A percentile compares a stretch with the other conserved stretches of the same genome.
Conservation (phyloP, 148 eudicot genomes). For the Oxyria digyna region DNA sequence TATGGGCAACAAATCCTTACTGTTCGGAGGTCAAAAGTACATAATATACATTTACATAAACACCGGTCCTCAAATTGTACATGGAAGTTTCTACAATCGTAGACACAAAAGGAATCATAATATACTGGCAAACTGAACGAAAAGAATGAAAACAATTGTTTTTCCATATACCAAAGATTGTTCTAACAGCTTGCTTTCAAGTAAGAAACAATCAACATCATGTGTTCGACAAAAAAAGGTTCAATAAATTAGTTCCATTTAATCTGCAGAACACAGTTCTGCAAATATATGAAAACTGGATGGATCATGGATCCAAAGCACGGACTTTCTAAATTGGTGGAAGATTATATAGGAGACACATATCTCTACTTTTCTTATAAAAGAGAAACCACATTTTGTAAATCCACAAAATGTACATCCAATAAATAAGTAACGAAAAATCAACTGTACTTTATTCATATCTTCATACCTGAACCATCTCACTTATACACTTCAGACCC, state of each 20-base stretch:
- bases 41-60: neutral
- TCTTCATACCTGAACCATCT: constrained; percentile 86
- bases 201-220: neutral
- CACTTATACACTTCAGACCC: constrained; percentile 80
- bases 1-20: neutral
- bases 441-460: neutral
- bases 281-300: neutral
- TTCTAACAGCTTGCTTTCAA: neutral
- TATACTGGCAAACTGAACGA: neutral
- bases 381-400: neutral
- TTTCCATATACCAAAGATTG: neutral
- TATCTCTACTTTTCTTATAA: neutral
- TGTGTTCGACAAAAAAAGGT: neutral
- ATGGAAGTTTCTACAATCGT: neutral
- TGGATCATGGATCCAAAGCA: neutral
- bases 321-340: neutral
- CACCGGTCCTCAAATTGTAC: neutral
- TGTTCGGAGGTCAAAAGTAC: neutral
- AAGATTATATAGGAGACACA: neutral
- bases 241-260: neutral
- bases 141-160: neutral
- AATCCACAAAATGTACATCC: neutral
- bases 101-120: neutral
- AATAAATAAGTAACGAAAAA: neutral
- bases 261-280: neutral